A percentile compares a stretch with the other conserved stretches of the same genome.
phyloP scores from a whole-genome alignment of 129 eudicot species.

The Deinandra increscens region DNA sequence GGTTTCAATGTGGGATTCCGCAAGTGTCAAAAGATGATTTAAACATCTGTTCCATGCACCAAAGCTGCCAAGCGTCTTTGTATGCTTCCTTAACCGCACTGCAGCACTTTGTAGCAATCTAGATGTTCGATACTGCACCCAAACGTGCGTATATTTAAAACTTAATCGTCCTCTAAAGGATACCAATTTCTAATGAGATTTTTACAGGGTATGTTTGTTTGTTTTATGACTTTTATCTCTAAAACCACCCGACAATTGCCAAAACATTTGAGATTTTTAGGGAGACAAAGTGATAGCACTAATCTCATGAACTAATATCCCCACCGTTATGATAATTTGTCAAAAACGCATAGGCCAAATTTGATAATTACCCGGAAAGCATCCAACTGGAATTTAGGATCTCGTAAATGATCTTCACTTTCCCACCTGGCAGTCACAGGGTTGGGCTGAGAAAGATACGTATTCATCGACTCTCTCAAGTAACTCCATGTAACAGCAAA shows the following conservation, averaged over 20 bases:
- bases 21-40: constrained; percentile 93
- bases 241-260: no score
- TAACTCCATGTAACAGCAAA: constrained; percentile 89
- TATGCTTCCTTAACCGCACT: constrained; percentile 73
- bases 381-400: constrained; percentile 91
- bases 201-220: no score
- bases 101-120: constrained; percentile 95
- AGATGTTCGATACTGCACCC: constrained; percentile 88
- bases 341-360: not conserved
- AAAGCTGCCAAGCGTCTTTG: constrained; percentile 94
- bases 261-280: not conserved
- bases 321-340: not conserved
- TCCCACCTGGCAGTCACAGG: constrained; percentile 96
- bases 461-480: constrained; percentile 85
- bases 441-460: constrained; percentile 90
- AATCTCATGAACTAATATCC: no score
- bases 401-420: constrained; percentile 81
- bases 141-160: not conserved
- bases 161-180: not conserved
- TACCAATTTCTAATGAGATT: no score
- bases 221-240: no score
- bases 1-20: constrained; percentile 93
- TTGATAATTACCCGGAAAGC: constrained; percentile 74
- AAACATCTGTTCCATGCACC: constrained; percentile 99
- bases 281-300: not conserved